phyloP scores from a whole-genome alignment of 345 rosid genomes.

The Arabidopsis arenosa region DNA sequence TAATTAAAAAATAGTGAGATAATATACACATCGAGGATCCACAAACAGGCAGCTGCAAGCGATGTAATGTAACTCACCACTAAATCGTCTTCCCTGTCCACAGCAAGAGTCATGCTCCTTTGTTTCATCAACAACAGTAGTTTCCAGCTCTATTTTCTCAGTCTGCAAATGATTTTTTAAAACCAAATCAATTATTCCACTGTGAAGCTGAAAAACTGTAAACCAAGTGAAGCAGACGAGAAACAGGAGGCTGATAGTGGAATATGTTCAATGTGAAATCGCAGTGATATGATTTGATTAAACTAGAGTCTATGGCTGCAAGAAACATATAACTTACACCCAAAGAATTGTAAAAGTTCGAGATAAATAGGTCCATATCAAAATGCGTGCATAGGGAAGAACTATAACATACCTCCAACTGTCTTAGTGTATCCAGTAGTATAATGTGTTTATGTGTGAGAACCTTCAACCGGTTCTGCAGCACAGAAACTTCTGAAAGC shows the following conservation, averaged over 20 bases:
- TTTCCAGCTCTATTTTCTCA: slow-evolving; percentile 95
- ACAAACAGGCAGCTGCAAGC: slow-evolving; percentile 16
- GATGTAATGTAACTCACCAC: slow-evolving; percentile 68
- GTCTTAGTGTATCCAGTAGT: slow-evolving; percentile 80
- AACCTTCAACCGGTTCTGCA: slow-evolving; percentile 74
- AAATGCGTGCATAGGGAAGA: slow-evolving; percentile 6
- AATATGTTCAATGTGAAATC: slow-evolving; percentile 20
- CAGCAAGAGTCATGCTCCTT: slow-evolving; percentile 90
- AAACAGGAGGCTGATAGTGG: slow-evolving; percentile 9
- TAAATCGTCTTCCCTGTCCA: slow-evolving; percentile 88
- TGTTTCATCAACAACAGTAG: slow-evolving; percentile 98
- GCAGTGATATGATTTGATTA: background rate
- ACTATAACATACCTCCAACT: slow-evolving; percentile 71
- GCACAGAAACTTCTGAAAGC: slow-evolving; percentile 71
- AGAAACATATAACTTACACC: slow-evolving; percentile 15
- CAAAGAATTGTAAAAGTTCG: background rate
- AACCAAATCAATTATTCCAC: background rate
- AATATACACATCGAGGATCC: slow-evolving; percentile 4
- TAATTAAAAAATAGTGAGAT: background rate
- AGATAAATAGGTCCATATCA: slow-evolving; percentile 10
- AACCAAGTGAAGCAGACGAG: background rate
- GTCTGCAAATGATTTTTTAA: slow-evolving; percentile 58
- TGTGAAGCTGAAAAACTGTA: slow-evolving; percentile 8
- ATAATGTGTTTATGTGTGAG: slow-evolving; percentile 72
- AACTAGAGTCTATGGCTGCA: background rate